Base-by-base conservation (phyloP, 176 grass and related monocot genomes). In the Tillandsia fasciculata region DNA sequence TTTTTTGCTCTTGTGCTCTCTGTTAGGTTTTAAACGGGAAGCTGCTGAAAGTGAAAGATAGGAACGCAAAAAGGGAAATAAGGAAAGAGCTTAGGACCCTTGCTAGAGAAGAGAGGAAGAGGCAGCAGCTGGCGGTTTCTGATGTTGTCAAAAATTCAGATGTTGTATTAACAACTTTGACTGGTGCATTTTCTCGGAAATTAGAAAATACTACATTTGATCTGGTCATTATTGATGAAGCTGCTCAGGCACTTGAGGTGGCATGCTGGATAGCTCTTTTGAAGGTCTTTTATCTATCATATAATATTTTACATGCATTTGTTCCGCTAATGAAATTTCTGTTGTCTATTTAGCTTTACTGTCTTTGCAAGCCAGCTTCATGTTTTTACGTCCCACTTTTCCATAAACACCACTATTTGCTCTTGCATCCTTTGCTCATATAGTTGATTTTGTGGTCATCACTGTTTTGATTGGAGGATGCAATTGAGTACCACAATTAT, bases 141-240 rank as follows among this genome's bases (percentile, higher is more conserved):
- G 93, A 97, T 87, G 93, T 97, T 24, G 84, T 97, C 52, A 97
- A 97, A 90, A 87, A 78, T 52, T 76, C 86, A 50, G 89, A 92
- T 83, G 86, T 97, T 85, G 86, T 97, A 65, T 63, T 97, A 71
- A 83, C 93, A 12, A 97, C 89, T 83, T 87, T 97, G 84, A 97
- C 93, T 52, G 93, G 93, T 67, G 81, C 93, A 80, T 87, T 87
- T 80, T 85, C 93, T 8, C 87, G 79, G 70, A 92, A 97, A 76
- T 54, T 97, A 59, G 72, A 89, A 63, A 76, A 76, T 67, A 80
- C 67, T 86, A 63, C 81, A 50, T 97, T 97, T 87, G 93, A 97
- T 84, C 74, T 97, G 76, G 86, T 97, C 26, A 74, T 97, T 79
- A 92, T 97, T 79, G 93, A 97, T 81, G 93, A 97, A 82, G 93